Percentiles rank a stretch among this genome's conserved stretches.
phyloP scores from a whole-genome alignment of 176 grass and related monocot genomes.

The Themeda triandra region DNA sequence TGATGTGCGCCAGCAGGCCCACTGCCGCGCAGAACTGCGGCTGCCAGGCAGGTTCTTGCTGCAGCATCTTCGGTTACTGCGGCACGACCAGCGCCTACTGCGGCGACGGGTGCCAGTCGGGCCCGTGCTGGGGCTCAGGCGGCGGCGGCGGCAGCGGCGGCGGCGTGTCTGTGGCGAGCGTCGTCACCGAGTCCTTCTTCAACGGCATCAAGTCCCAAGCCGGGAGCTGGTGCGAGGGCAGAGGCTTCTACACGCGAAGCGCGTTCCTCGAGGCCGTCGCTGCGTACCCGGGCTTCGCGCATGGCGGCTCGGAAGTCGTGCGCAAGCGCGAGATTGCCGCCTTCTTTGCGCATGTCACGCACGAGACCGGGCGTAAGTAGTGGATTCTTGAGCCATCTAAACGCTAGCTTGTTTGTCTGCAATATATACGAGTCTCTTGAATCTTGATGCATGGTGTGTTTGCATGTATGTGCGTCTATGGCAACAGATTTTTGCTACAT shows the following conservation, averaged over 20 bases:
- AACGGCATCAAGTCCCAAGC: slow-evolving; percentile 52
- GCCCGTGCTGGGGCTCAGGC: slow-evolving; percentile 23
- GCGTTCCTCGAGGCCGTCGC: slow-evolving; percentile 37
- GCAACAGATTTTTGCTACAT: slow-evolving; percentile 64
- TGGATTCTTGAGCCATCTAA: not conserved
- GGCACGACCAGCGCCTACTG: slow-evolving; percentile 28
- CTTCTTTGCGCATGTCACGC: slow-evolving; percentile 71
- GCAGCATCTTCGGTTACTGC: slow-evolving; percentile 43
- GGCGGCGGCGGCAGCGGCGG: not conserved
- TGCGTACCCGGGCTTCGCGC: slow-evolving; percentile 41
- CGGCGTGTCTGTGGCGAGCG: not conserved
- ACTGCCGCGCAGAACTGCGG: slow-evolving; percentile 32
- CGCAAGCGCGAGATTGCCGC: slow-evolving; percentile 72
- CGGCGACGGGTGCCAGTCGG: slow-evolving; percentile 26
- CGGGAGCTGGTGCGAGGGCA: slow-evolving; percentile 40
- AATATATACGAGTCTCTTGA: not conserved
- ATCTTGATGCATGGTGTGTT: not conserved
- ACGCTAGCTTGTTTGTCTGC: too few relatives aligned
- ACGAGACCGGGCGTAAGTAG: slow-evolving; percentile 68
- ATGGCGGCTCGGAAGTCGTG: slow-evolving; percentile 26
- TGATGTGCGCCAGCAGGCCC: not conserved
- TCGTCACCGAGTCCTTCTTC: slow-evolving; percentile 34
- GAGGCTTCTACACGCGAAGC: slow-evolving; percentile 55
- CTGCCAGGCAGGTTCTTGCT: slow-evolving; percentile 37
- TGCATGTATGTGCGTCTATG: not conserved